phyloP scores from a whole-genome alignment of 305 asterid genomes.

The Salvia sclarea region DNA sequence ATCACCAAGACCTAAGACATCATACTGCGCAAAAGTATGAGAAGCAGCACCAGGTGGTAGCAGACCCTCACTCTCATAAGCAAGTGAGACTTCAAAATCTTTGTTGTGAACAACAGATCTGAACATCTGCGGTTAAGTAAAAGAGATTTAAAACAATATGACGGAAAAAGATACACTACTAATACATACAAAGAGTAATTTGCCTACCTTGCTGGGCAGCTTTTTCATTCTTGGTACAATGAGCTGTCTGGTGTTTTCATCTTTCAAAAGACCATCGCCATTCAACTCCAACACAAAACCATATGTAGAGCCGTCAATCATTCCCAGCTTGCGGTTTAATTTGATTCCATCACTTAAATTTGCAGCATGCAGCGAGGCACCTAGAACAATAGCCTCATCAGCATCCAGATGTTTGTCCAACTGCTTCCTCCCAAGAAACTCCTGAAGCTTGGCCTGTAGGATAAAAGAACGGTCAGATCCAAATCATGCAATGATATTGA shows the following conservation, averaged over 20 bases:
- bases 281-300: slow-evolving; percentile 78
- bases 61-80: slow-evolving; percentile 80
- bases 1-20: slow-evolving; percentile 81
- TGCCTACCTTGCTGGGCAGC: slow-evolving; percentile 97
- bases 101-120: slow-evolving; percentile 80
- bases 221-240: slow-evolving; percentile 96
- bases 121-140: slow-evolving; percentile 65
- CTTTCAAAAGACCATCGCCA: slow-evolving; percentile 81
- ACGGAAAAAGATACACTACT: slow-evolving; percentile 14
- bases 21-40: slow-evolving; percentile 71
- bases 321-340: slow-evolving; percentile 96
- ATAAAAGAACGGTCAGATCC: slow-evolving; percentile 5
- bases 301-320: slow-evolving; percentile 93
- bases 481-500: slow-evolving; percentile 18
- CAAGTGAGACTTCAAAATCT: slow-evolving; percentile 91
- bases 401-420: slow-evolving; percentile 96
- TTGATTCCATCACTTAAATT: slow-evolving; percentile 98
- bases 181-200: slow-evolving; percentile 22
- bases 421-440: slow-evolving; percentile 91
- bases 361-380: slow-evolving; percentile 97
- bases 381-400: slow-evolving; percentile 93
- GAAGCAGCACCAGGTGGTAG: slow-evolving; percentile 80
- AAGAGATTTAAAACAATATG: slow-evolving; percentile 28
- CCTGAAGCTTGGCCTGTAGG: slow-evolving; percentile 92
- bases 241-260: slow-evolving; percentile 80